Evolutionary conservation across 1,284 basidiomycete genomes (phyloP), one percentile per base, ranked within the genome.

Genomic region (Cerioporus squamosus): DNA sequence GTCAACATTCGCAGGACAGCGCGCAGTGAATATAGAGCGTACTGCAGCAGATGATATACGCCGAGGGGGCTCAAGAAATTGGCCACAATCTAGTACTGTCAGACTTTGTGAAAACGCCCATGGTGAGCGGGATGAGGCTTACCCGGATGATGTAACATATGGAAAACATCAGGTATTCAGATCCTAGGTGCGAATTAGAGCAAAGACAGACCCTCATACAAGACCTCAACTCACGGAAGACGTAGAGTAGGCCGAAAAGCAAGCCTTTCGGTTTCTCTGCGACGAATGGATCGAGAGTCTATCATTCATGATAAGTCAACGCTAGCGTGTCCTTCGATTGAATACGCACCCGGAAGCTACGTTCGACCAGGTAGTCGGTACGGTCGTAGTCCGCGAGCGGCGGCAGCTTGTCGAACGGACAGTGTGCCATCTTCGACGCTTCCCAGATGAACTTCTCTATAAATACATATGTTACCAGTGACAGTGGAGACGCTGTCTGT

Each of bases 401-500:
- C 20, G 80, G 80, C 22, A 77, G 65, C 31, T 71, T 60, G 6
- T 71, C 70, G 36, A 63, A 62, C 4, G 65, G 49, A 5, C 74
- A 62, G 53, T 72, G 70, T 1, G 64, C 40, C 38, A 63, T 51
- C 40, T 62, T 60, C 26, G 65, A 66, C 3, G 69, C 73, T 17
- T 61, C 53, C 53, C 66, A 68, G 45, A 77, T 67, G 31, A 70
- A 57, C 12, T 67, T 63, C 48, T 75, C 72, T 15, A 90, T 72
- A 75, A 85, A 91, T 26, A 78, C 75, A 71, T 81, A 91, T 40
- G 83, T 77, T 15, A 80, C 44, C 61, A 86, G 74, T 2, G 82
- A 86, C 17, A 87, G 64, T 47, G 83, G 73, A 0, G 87, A 84
- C 0, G 86, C 81, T 0, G 84, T 88, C 68, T 91, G 88, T 66